Evolutionary conservation across 2,329 filamentous ascomycete genomes (phyloP), one percentile per base, ranked within the genome.

Genomic region (Paradendryphiella salina): DNA sequence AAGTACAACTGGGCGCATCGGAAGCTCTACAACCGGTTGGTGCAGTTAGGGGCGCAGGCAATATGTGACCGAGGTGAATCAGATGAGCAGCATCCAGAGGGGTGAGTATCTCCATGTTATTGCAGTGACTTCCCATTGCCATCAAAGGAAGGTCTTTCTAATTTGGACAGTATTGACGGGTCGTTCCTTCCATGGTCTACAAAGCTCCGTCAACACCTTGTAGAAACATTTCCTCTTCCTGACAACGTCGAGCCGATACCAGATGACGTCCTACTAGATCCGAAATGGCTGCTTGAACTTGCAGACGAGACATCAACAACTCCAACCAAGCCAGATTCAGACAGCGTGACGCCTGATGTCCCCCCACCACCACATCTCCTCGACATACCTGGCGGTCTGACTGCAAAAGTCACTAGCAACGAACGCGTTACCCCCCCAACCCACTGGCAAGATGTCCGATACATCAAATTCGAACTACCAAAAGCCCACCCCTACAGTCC

Each of bases 1-100:
- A 93, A 95, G 86, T 96, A 90, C 74, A 99, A 99, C 75, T 96
- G 90, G 84, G 91, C 93, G 14, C 88, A 89, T 37, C 84, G 91
- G 41, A 96, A 96, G 74, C 79, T 99, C 37, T 85, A 91, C 64
- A 93, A 91, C 63, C 85, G 94, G 13, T 78, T 99, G 28, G 73
- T 86, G 31, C 91, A 96, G 69, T 82, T 99, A 0, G 93, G 93
- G 1, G 94, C 90, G 2, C 80, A 80, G 34, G 83, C 90, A 39
- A 83, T 94, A 56, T 88, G 88, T 64, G 84, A 87, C 33, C 80
- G 86, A 31, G 94, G 90, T 10, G 94, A 99, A 73, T 91, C 87
- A 17, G 94, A 99, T 68, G 92, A 96, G 63, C 90, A 95, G 69
- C 91, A 96, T 77, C 85, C 90, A 20, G 92, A 97, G 74, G 92